Conservation (phyloP, 495 filamentous ascomycete genomes). For the Tuber borchii region DNA sequence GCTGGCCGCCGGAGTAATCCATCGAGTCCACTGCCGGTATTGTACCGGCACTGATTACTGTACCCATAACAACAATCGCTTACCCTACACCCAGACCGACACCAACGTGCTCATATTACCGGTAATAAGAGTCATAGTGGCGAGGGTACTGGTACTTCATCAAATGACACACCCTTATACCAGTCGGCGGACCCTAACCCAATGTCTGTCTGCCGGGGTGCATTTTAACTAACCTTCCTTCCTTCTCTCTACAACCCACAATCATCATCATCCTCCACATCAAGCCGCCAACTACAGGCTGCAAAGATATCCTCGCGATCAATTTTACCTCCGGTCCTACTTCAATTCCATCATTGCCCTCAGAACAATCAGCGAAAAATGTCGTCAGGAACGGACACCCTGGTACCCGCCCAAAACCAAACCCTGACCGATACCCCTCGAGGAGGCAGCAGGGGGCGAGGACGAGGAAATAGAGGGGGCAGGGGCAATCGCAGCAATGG, state of each 20-base stretch:
- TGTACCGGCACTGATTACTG: not conserved
- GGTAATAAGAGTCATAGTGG: not conserved
- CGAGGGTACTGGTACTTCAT: not conserved
- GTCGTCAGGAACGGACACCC: not conserved
- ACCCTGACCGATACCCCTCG: conserved; percentile 6
- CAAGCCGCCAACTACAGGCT: not conserved
- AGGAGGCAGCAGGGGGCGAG: conserved; percentile 17
- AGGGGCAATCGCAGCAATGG: conserved; percentile 7
- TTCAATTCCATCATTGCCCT: not conserved
- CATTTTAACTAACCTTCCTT: not conserved
- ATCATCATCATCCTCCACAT: not conserved
- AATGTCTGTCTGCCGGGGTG: not conserved
- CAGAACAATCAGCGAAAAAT: not conserved
- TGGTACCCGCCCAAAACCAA: conserved; percentile 6
- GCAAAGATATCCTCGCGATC: not conserved
- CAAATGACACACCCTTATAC: not conserved
- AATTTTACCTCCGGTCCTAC: not conserved
- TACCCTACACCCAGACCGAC: not conserved
- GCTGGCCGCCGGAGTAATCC: not conserved
- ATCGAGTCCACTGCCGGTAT: not conserved
- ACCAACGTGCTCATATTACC: not conserved
- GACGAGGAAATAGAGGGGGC: not conserved
- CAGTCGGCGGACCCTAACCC: not conserved
- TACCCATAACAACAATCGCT: not conserved
- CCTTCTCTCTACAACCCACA: not conserved